Conservation (phyloP, 129 eudicot genomes). For the Sambucus nigra region DNA sequence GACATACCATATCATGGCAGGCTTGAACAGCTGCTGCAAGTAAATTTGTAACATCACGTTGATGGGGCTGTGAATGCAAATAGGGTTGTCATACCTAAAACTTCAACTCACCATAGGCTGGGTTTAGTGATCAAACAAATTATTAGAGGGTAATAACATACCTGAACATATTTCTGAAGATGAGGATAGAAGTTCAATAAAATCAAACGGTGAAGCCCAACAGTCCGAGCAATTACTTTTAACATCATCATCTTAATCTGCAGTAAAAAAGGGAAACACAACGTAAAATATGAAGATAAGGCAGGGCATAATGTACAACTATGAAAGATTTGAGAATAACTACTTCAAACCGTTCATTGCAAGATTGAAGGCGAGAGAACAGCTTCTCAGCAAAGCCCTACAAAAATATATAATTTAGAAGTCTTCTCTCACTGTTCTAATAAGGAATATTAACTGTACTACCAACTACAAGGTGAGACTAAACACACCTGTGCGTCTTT, state of each 20-base stretch:
- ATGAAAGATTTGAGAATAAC: not conserved
- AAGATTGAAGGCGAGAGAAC: slow-evolving; percentile 68
- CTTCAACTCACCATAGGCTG: not conserved
- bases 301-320: slow-evolving; percentile 8
- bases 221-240: slow-evolving; percentile 78
- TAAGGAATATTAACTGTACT: not conserved
- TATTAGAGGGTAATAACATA: slow-evolving; percentile 13
- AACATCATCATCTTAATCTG: slow-evolving; percentile 91
- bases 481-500: slow-evolving; percentile 73
- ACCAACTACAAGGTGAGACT: not conserved
- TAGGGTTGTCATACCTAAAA: slow-evolving; percentile 10
- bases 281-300: not conserved
- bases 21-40: slow-evolving; percentile 99
- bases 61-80: slow-evolving; percentile 69
- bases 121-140: too few species aligned
- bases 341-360: slow-evolving; percentile 84
- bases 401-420: slow-evolving; percentile 8
- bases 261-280: not conserved
- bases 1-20: slow-evolving; percentile 96
- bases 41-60: slow-evolving; percentile 79
- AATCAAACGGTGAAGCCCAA: slow-evolving; percentile 82
- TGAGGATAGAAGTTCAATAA: slow-evolving; percentile 67
- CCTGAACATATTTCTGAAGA: slow-evolving; percentile 94
- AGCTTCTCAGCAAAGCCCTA: slow-evolving; percentile 90
- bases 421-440: not conserved